Conservation (phyloP, 768 basidiomycete species). For the Coprinopsis strossmayeri region DNA sequence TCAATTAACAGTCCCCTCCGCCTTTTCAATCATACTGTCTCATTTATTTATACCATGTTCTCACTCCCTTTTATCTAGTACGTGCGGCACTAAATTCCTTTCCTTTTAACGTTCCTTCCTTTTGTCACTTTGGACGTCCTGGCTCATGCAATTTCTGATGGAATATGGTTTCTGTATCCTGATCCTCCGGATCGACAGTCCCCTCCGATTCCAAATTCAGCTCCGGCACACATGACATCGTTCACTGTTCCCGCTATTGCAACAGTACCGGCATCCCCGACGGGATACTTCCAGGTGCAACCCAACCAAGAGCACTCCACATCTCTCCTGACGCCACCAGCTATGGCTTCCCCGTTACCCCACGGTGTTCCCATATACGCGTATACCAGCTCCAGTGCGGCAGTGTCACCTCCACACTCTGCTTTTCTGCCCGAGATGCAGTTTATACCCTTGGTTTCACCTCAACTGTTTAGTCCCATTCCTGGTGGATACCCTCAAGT, state of each 20-base stretch:
- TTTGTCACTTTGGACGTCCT: too few relatives aligned
- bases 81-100: conserved; percentile 4
- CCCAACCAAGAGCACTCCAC: neutral
- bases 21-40: conserved; percentile 2
- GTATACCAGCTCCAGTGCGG: neutral
- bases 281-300: conserved; percentile 1
- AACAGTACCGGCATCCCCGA: neutral
- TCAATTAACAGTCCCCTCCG: neutral
- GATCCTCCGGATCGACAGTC: conserved; percentile 1
- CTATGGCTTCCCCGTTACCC: neutral
- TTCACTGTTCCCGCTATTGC: neutral
- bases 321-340: neutral
- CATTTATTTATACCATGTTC: conserved; percentile 4
- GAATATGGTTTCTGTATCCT: too few relatives aligned
- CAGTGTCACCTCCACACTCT: conserved; percentile 1
- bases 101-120: neutral
- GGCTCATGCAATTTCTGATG: too few relatives aligned
- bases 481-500: neutral
- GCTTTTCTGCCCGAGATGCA: neutral
- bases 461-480: neutral
- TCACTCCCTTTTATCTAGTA: neutral
- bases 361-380: conserved; percentile 1
- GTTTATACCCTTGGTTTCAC: neutral
- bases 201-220: neutral
- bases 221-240: conserved; percentile 2